Evolutionary conservation across 108 stramenopile genomes (phyloP).

Genomic region (Skeletonema grethae): DNA sequence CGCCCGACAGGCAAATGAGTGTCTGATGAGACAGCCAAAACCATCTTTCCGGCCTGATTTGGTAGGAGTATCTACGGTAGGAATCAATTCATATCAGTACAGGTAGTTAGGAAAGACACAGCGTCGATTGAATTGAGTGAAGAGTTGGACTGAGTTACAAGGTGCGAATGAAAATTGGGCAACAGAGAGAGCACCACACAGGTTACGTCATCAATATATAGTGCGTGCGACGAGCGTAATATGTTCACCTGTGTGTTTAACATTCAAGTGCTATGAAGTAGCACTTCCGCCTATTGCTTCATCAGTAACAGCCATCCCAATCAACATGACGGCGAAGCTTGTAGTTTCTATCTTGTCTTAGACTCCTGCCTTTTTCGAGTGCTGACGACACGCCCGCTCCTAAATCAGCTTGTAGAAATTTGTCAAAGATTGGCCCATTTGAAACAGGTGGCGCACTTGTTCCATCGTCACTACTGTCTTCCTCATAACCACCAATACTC

Average conservation of each 20-base stretch:
- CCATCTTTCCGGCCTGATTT: too few species aligned
- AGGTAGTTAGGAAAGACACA: too few species aligned
- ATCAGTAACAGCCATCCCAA: constrained; percentile 49
- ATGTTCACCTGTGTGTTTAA: not conserved
- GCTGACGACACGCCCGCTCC: constrained; percentile 29
- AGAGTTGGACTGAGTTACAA: too few species aligned
- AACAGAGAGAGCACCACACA: too few species aligned
- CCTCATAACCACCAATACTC: constrained; percentile 37
- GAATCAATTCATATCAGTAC: too few species aligned
- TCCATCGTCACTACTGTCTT: constrained; percentile 3
- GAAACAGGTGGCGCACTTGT: constrained; percentile 30
- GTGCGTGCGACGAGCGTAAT: too few species aligned
- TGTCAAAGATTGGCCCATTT: constrained; percentile 50
- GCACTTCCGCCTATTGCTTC: not conserved
- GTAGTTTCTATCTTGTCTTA: constrained; percentile 49
- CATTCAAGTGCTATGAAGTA: not conserved
- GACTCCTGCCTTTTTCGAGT: constrained; percentile 40
- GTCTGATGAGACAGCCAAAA: too few species aligned
- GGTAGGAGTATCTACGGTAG: too few species aligned
- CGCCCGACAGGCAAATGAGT: too few species aligned
- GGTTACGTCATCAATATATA: too few species aligned
- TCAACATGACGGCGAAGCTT: constrained; percentile 47
- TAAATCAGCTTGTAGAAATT: constrained; percentile 45
- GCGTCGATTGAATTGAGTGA: too few species aligned
- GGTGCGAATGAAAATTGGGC: too few species aligned